These are phyloP conservation scores for Epichloe typhina DNA, from an alignment of 2,329 filamentous ascomycete species.

Conservation along the genomic window DNA sequence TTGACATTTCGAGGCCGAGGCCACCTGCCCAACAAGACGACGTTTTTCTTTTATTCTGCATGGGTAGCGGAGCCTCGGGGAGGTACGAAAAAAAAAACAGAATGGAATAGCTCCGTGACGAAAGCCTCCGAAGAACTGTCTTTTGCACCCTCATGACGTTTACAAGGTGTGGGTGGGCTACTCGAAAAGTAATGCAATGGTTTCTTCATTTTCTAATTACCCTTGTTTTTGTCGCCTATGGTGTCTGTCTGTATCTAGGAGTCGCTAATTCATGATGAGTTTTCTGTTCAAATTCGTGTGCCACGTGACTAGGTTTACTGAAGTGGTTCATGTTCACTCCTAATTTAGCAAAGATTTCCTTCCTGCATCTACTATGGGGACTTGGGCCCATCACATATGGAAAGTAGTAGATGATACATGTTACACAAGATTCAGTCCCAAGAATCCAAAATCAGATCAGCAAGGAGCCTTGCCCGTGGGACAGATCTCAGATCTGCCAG, in stretches of 20 bases:
- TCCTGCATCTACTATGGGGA: too few species aligned
- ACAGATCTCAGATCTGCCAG: too few species aligned
- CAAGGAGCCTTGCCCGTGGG: too few species aligned
- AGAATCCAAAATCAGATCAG: too few species aligned
- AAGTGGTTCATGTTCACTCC: neutral
- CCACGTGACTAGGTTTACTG: neutral
- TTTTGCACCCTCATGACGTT: conserved; percentile 22
- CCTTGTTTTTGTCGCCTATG: conserved; percentile 18
- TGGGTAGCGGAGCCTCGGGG: conserved; percentile 17
- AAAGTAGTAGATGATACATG: too few species aligned
- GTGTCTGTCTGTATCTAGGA: conserved; percentile 24
- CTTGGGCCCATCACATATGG: too few species aligned
- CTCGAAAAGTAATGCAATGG: conserved; percentile 31
- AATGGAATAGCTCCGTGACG: conserved; percentile 22
- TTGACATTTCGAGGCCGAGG: conserved; percentile 9
- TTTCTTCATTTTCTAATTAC: conserved; percentile 15
- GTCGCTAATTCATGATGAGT: conserved; percentile 21
- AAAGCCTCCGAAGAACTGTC: conserved; percentile 14
- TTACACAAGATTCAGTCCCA: too few species aligned
- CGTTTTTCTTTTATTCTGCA: conserved; percentile 1
- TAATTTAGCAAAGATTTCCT: too few species aligned
- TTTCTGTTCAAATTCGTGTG: neutral
- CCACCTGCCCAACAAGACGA: neutral
- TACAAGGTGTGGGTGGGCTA: conserved; percentile 22
- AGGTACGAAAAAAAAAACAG: conserved; percentile 13